phyloP scores from a whole-genome alignment of 805 yeast species.

The Cyberlindnera sargentensis region DNA sequence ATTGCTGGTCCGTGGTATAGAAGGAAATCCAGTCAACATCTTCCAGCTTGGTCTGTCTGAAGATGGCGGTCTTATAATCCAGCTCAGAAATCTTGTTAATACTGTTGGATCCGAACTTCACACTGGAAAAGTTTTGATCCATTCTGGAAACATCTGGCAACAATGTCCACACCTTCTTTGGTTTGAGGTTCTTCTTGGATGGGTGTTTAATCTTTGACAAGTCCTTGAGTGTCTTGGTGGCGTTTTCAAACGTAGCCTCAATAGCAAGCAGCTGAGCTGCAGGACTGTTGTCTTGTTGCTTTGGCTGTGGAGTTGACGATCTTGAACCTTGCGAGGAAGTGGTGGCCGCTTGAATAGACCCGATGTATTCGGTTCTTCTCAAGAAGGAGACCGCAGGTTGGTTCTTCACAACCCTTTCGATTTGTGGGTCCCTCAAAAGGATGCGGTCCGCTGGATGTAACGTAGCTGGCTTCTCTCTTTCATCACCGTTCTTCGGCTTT shows the following conservation, averaged over 20 bases:
- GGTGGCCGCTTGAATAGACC: slow-evolving; percentile 4
- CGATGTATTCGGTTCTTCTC: slow-evolving; percentile 88
- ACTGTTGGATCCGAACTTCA: slow-evolving; percentile 44
- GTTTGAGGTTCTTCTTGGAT: slow-evolving; percentile 59
- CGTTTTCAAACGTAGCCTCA: slow-evolving; percentile 69
- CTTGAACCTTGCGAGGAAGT: slow-evolving; percentile 8
- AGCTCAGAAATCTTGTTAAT: slow-evolving; percentile 3
- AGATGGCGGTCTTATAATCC: slow-evolving; percentile 46
- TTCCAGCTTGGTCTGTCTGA: slow-evolving; percentile 64
- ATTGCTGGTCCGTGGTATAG: slow-evolving; percentile 43
- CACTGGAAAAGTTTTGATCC: slow-evolving; percentile 65
- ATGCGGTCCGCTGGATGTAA: slow-evolving; percentile 75
- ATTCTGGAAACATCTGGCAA: slow-evolving; percentile 88
- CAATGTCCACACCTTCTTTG: slow-evolving; percentile 72
- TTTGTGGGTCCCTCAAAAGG: slow-evolving; percentile 73
- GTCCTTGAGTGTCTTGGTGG: slow-evolving; percentile 40
- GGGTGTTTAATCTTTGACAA: slow-evolving; percentile 63
- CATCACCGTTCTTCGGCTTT: slow-evolving; percentile 23
- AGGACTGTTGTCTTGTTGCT: slow-evolving; percentile 37
- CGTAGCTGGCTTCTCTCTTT: not conserved
- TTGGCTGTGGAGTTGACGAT: slow-evolving; percentile 9
- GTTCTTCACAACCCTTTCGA: slow-evolving; percentile 27
- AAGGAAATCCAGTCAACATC: slow-evolving; percentile 74
- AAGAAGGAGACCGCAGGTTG: slow-evolving; percentile 60
- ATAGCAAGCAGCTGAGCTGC: slow-evolving; percentile 59